A percentile compares a stretch with the other conserved stretches of the same genome.
Conservation (phyloP, 768 basidiomycete genomes). For the Panellus pusillus region DNA sequence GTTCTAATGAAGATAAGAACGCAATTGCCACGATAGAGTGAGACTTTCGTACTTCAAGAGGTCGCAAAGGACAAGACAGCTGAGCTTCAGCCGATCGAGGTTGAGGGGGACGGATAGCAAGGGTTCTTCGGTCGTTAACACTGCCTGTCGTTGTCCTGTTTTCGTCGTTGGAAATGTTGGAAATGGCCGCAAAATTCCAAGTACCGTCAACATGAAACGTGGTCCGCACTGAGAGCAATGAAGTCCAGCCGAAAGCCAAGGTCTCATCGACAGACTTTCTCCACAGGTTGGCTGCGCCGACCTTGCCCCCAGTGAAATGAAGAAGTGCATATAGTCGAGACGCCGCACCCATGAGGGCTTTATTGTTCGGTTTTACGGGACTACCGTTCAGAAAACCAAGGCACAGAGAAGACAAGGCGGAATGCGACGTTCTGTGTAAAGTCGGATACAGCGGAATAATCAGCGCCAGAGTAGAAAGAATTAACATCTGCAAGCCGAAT, state of each 20-base stretch:
- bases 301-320: constrained; percentile 76
- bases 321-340: constrained; percentile 62
- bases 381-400: constrained; percentile 59
- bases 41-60: constrained; percentile 50
- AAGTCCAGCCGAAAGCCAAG: constrained; percentile 62
- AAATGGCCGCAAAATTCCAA: constrained; percentile 6
- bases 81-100: constrained; percentile 60
- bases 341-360: constrained; percentile 43
- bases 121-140: constrained; percentile 41
- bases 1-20: constrained; percentile 38
- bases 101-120: constrained; percentile 52
- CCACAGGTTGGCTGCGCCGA: constrained; percentile 71
- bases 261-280: constrained; percentile 73
- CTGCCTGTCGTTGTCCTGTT: constrained; percentile 8
- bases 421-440: constrained; percentile 55
- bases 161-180: neutral
- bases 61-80: constrained; percentile 48
- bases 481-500: constrained; percentile 36
- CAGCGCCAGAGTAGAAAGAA: constrained; percentile 50
- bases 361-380: constrained; percentile 40
- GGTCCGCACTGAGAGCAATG: constrained; percentile 57
- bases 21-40: neutral
- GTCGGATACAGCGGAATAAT: constrained; percentile 69
- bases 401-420: constrained; percentile 52
- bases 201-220: constrained; percentile 55